Evolutionary conservation across 208 protist genomes (phyloP).

Genomic region (Wallacemonas sp.): DNA sequence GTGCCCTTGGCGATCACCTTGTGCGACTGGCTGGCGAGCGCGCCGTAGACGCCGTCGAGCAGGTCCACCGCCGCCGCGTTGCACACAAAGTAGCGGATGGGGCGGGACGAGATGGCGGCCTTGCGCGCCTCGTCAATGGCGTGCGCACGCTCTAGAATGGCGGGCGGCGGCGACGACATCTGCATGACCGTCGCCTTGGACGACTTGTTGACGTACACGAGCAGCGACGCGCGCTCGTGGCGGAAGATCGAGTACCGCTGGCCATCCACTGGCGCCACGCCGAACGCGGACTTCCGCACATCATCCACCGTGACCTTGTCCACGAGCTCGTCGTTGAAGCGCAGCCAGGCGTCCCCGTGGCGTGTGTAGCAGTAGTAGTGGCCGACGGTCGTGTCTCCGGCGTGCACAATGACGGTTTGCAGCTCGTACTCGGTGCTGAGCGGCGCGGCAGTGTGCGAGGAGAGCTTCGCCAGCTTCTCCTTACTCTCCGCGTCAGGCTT

Average conservation of each 20-base stretch:
- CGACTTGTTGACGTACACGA: constrained; percentile 71
- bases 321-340: constrained; percentile 83
- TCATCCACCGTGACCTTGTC: constrained; percentile 39
- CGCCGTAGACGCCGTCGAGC: constrained; percentile 43
- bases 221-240: constrained; percentile 70
- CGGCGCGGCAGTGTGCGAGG: neutral
- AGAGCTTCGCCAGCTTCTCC: constrained; percentile 34
- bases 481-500: constrained; percentile 58
- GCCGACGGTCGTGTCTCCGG: constrained; percentile 69
- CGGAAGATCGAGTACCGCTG: constrained; percentile 41
- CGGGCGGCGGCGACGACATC: constrained; percentile 26
- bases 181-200: constrained; percentile 31
- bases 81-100: constrained; percentile 39
- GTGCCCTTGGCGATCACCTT: constrained; percentile 25
- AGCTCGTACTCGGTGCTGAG: constrained; percentile 62
- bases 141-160: constrained; percentile 39
- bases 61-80: constrained; percentile 36
- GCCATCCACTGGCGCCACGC: constrained; percentile 31
- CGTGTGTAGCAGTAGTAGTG: constrained; percentile 91
- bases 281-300: constrained; percentile 62
- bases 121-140: constrained; percentile 37
- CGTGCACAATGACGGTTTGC: constrained; percentile 86
- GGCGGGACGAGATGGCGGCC: constrained; percentile 20
- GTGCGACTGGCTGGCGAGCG: constrained; percentile 17
- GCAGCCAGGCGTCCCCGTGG: constrained; percentile 61